Evolutionary conservation across 2,329 filamentous ascomycete genomes (phyloP), one percentile per base, ranked within the genome.

Genomic region (Xylaria sp.): DNA sequence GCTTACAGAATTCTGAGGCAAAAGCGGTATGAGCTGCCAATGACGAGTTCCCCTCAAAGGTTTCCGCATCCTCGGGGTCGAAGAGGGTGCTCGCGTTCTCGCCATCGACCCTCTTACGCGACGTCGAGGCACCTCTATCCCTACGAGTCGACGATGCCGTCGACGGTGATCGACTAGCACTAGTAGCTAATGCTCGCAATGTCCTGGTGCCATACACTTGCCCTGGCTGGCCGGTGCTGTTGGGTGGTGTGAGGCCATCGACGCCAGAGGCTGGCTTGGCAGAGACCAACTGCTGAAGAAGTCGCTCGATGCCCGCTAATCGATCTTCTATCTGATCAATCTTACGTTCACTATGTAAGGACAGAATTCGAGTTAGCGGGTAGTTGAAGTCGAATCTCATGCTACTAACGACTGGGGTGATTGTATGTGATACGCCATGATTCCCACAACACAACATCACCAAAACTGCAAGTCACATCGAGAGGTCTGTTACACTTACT

Each of bases 61-160:
- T 70, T 18, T 75, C 85, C n/a, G 84, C 84, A 66, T 84, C 81
- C 73, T 88, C 85, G 25, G 88, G 82, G 50, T 88, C 86, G 73
- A 87, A 87, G n/a, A 81, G 31, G 15, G 60, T 56, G 20, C 54
- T 82, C 2, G 87, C 84, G 65, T 68, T 85, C 81, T 73, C 69
- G n/a, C 58, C 70, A 44, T 70, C 66, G 0, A n/a, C 59, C 4
- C 61, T 63, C 25, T 64, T 66, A n/a, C 61, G 66, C 46, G 69
- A 51, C 13, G 60, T 56, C 5, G 58, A 55, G 34, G 84, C 82
- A 15, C 80, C 66, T 79, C 82, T 50, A 83, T 82, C 67, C 78
- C 79, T 54, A 78, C 78, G 60, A 23, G 25, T 48, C 1, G 65
- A 58, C 9, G 68, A 62, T 18, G 63, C 37, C 25, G 46, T 51